Conservation (phyloP, 148 eudicot genomes). For the Heliamphora exappendiculata region DNA sequence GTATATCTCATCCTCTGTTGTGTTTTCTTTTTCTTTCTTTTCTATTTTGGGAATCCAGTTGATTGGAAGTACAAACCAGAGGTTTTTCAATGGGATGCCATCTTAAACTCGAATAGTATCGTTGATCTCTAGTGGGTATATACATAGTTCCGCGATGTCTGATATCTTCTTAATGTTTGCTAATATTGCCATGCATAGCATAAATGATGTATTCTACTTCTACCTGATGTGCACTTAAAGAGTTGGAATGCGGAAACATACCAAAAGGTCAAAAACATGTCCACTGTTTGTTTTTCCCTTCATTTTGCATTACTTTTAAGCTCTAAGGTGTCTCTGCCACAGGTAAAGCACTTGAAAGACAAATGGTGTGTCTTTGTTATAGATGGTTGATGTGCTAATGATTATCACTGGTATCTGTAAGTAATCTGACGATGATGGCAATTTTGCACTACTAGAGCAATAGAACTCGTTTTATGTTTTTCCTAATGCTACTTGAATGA, state of each 20-base stretch:
- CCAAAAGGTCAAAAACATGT: too few species aligned
- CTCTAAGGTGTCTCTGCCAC: too few species aligned
- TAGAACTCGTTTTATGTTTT: neutral
- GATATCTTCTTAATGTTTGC: neutral
- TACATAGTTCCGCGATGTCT: neutral
- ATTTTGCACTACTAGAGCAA: neutral
- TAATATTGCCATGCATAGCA: too few species aligned
- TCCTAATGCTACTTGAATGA: neutral
- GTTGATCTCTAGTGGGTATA: neutral
- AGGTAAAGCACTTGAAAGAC: too few species aligned
- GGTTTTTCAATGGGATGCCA: neutral
- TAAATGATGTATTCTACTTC: neutral
- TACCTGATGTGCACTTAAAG: neutral
- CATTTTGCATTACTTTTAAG: too few species aligned
- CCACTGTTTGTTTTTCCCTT: too few species aligned
- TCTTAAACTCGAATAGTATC: neutral
- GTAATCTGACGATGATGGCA: neutral
- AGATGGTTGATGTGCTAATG: neutral
- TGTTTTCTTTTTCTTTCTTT: neutral
- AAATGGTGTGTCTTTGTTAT: too few species aligned
- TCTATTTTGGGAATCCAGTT: neutral
- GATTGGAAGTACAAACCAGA: neutral
- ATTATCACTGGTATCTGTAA: neutral
- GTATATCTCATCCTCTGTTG: slow-evolving; percentile 21
- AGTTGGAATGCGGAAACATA: neutral